Percentiles rank a stretch among this genome's conserved stretches.
Conservation (phyloP, 73 alveolate species). For the Tetrahymena borealis region DNA sequence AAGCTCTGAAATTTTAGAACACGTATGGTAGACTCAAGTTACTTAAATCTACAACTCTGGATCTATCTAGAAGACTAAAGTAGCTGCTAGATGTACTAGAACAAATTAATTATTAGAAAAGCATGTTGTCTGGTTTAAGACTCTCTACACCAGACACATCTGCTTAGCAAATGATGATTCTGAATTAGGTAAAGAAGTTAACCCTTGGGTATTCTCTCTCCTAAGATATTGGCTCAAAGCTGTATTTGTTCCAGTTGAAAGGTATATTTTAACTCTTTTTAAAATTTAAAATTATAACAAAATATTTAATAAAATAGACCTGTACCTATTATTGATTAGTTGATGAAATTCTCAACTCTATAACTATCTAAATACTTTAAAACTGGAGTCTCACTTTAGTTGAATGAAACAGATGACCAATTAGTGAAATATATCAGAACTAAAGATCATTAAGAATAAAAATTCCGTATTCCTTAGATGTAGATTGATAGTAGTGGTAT, state of each 20-base stretch:
- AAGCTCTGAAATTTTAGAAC: slow-evolving; percentile 25
- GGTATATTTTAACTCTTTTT: background rate
- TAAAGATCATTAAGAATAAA: slow-evolving; percentile 6
- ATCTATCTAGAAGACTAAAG: slow-evolving; percentile 33
- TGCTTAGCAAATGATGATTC: slow-evolving; percentile 37
- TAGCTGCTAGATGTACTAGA: slow-evolving; percentile 16
- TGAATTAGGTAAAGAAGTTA: slow-evolving; percentile 21
- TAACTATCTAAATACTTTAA: slow-evolving; percentile 35
- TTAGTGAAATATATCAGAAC: slow-evolving; percentile 11
- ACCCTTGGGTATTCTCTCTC: slow-evolving; percentile 35
- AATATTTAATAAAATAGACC: slow-evolving; percentile 1
- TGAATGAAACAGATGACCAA: slow-evolving; percentile 6
- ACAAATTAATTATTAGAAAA: slow-evolving; percentile 13
- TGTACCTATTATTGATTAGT: background rate
- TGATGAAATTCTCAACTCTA: background rate
- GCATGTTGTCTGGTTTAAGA: slow-evolving; percentile 47
- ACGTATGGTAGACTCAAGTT: slow-evolving; percentile 41
- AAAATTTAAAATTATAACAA: background rate
- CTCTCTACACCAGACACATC: slow-evolving; percentile 51
- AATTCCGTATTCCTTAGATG: slow-evolving; percentile 27
- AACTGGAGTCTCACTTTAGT: slow-evolving; percentile 2
- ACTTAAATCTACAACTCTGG: slow-evolving; percentile 23
- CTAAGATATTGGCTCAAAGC: slow-evolving; percentile 41
- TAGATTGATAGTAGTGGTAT: slow-evolving; percentile 35
- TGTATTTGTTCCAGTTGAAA: slow-evolving; percentile 38